A percentile compares a stretch with the other conserved stretches of the same genome.
These are phyloP conservation scores for Erodium trifolium DNA, from an alignment of 441 rosid species.

Conservation along the genomic window DNA sequence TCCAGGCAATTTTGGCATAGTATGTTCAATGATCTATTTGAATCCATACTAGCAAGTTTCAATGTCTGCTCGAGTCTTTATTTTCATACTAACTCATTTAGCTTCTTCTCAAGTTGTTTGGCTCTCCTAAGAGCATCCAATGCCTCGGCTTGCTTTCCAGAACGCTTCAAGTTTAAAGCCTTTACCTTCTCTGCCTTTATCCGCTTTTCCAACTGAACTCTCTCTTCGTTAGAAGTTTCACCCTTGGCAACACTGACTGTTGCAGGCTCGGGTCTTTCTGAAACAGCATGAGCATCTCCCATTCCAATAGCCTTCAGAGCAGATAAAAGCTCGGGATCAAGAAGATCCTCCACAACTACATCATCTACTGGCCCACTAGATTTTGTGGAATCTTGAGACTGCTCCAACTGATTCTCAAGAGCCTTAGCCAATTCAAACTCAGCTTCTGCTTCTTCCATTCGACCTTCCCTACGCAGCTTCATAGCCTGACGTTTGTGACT, in stretches of 20 bases:
- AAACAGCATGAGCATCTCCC: conserved; percentile 28
- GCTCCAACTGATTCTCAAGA: conserved; percentile 78
- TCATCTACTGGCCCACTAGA: conserved; percentile 32
- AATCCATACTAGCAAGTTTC: conserved; percentile 1
- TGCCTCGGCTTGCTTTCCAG: conserved; percentile 89
- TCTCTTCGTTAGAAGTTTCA: conserved; percentile 42
- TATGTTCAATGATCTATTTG: neutral
- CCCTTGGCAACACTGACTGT: conserved; percentile 25
- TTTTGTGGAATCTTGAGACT: conserved; percentile 37
- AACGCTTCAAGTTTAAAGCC: conserved; percentile 73
- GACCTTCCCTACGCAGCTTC: conserved; percentile 84
- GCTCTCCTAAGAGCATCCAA: conserved; percentile 77
- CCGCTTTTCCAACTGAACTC: conserved; percentile 54
- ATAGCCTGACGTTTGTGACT: conserved; percentile 84
- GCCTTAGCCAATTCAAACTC: conserved; percentile 82
- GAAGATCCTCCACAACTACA: conserved; percentile 71
- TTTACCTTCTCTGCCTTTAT: conserved; percentile 73
- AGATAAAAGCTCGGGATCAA: conserved; percentile 82
- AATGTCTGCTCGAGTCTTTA: conserved; percentile 10
- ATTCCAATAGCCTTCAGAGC: conserved; percentile 72
- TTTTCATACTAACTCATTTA: conserved; percentile 35
- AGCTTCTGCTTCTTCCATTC: conserved; percentile 79
- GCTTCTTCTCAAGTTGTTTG: conserved; percentile 64
- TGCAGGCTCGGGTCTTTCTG: conserved; percentile 30
- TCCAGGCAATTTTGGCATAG: neutral